Evolutionary conservation across 2,329 filamentous ascomycete genomes (phyloP), one percentile per base, ranked within the genome.

Genomic region (Scedosporium boydii): DNA sequence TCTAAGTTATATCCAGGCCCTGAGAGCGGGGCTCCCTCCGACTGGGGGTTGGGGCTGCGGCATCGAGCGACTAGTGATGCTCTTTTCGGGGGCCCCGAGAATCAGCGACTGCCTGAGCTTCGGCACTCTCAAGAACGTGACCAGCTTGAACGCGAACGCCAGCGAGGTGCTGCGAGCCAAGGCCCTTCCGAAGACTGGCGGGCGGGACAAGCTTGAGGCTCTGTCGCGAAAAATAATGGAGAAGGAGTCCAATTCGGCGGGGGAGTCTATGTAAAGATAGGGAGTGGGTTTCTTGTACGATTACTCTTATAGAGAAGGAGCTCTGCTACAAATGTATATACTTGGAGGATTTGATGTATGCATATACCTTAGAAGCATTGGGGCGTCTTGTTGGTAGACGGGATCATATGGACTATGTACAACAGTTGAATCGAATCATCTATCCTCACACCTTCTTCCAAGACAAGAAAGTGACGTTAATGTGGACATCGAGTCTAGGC

Each of bases 11-110:
- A 77, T 97, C 57, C 84, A 88, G 67, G 91, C 90, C 3, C 75
- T 99, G 59, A 91, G 96, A 72, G 91, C 90, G 76, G 95, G 91
- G 0, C 77, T 99, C 64, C 95, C 95, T n/a, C 91, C 95, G 0
- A 99, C 95, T 0, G 95, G 93, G 0, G 95, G 95, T 4, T 99
- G 95, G 95, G 95, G 95, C 1, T 96, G 92, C 69, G 95, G 95
- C 1, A 79, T 99, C 51, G 95, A 99, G 75, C 81, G 95, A 61
- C 78, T 99, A 60, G 88, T 91, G 44, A 99, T 99, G 95, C 76
- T 97, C 58, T 90, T 98, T 69, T 85, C 88, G 1, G 92, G 90
- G 0, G 81, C 86, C 42, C 84, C 84, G 71, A 84, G 89, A 68
- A 97, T 99, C 69, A 85, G 84, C 46, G 93, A 98, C 74, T 91